Conservation (phyloP, 306 rosid species). For the Cicer cuneatum region DNA sequence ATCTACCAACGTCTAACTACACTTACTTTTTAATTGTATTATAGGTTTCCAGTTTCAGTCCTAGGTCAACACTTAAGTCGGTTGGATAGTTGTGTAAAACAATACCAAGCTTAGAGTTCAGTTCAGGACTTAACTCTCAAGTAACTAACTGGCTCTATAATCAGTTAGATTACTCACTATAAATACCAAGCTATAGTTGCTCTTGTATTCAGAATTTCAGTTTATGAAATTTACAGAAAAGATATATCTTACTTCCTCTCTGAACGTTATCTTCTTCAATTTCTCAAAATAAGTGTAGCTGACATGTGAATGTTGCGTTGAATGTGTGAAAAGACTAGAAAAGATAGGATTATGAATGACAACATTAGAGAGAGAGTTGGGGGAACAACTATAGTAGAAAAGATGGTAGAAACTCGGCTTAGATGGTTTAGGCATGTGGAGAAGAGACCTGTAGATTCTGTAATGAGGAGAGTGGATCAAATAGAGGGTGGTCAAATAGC, state of each 20-base stretch:
- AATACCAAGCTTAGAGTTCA: neutral
- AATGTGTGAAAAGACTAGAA: too few relatives aligned
- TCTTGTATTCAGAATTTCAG: neutral
- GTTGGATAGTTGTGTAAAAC: neutral
- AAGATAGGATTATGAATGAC: too few relatives aligned
- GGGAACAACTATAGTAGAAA: too few relatives aligned
- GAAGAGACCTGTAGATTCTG: too few relatives aligned
- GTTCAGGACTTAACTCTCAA: conserved; percentile 6
- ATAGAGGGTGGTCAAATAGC: too few relatives aligned
- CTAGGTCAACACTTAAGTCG: neutral
- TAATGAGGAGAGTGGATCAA: too few relatives aligned
- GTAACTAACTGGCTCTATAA: neutral
- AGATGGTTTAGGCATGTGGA: too few relatives aligned
- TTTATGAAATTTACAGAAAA: neutral
- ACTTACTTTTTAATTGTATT: neutral
- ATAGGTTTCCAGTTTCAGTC: neutral
- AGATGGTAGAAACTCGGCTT: too few relatives aligned
- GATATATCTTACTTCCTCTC: neutral
- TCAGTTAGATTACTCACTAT: conserved; percentile 2
- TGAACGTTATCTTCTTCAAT: neutral
- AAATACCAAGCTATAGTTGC: neutral
- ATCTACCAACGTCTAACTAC: neutral
- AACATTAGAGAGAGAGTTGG: too few relatives aligned
- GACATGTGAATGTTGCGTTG: too few relatives aligned
- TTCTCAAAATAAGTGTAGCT: neutral